Conservation (phyloP, 2,329 filamentous ascomycete genomes). For the Diaporthe sp. region DNA sequence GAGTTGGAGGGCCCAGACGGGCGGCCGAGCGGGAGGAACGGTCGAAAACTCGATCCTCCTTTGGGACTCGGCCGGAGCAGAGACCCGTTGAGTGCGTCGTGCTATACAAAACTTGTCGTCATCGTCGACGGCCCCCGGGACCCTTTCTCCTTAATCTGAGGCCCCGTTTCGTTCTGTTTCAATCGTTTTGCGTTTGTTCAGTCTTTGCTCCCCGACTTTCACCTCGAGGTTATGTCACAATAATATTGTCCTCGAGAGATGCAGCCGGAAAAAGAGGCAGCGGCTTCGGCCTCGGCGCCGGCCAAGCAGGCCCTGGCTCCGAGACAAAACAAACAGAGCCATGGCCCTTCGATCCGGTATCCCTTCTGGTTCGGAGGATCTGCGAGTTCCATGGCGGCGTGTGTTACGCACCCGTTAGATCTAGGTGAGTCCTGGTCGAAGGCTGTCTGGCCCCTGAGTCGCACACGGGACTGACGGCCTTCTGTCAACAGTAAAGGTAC, state of each 20-base stretch:
- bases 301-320: conserved; percentile 38
- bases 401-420: conserved; percentile 94
- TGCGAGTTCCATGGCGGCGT: conserved; percentile 90
- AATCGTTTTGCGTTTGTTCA: neutral
- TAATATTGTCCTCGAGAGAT: conserved; percentile 42
- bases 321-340: conserved; percentile 52
- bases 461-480: conserved; percentile 9
- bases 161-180: neutral
- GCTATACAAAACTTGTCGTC: conserved; percentile 10
- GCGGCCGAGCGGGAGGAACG: conserved; percentile 8
- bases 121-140: conserved; percentile 10
- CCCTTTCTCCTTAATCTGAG: neutral
- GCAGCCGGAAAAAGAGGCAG: conserved; percentile 44
- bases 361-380: conserved; percentile 98
- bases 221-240: conserved; percentile 24
- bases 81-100: conserved; percentile 22
- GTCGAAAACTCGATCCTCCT: conserved; percentile 27
- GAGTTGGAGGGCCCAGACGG: conserved; percentile 13
- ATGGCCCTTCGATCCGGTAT: conserved; percentile 66
- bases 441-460: neutral
- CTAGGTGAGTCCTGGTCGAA: conserved; percentile 72
- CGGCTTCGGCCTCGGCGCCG: conserved; percentile 44
- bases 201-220: neutral
- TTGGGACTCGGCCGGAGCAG: conserved; percentile 20
- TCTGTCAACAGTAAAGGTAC: conserved; percentile 39